Evolutionary conservation across 1,284 basidiomycete genomes (phyloP).

Genomic region (Cutaneotrichosporon cavernicola): DNA sequence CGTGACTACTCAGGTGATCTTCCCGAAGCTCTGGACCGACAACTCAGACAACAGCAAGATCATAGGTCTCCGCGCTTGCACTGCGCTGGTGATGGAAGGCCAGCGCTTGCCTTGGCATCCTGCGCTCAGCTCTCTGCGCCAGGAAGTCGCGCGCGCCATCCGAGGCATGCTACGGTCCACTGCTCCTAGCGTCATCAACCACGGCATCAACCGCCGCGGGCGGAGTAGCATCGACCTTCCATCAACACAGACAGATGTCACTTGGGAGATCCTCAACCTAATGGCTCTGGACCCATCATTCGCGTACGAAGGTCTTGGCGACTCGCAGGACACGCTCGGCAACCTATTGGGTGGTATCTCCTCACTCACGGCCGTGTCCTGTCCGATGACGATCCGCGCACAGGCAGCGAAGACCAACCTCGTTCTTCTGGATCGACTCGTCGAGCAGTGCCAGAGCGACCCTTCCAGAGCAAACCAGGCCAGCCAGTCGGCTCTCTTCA

Average conservation of each 20-base stretch:
- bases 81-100: conserved; percentile 56
- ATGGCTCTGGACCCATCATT: conserved; percentile 36
- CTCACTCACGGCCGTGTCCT: conserved; percentile 32
- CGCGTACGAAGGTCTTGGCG: conserved; percentile 27
- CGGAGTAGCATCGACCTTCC: conserved; percentile 27
- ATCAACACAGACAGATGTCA: conserved; percentile 28
- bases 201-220: conserved; percentile 14
- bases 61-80: conserved; percentile 68
- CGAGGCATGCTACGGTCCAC: conserved; percentile 25
- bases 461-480: conserved; percentile 13
- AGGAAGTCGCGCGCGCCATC: conserved; percentile 30
- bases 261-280: conserved; percentile 37
- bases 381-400: conserved; percentile 31
- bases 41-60: conserved; percentile 75
- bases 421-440: conserved; percentile 27
- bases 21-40: conserved; percentile 69
- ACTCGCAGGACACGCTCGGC: conserved; percentile 26
- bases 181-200: conserved; percentile 14
- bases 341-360: conserved; percentile 31
- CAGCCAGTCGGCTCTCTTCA: conserved; percentile 16
- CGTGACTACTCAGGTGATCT: conserved; percentile 63
- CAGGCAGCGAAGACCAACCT: conserved; percentile 34
- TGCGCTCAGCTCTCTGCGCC: conserved; percentile 24
- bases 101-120: conserved; percentile 39
- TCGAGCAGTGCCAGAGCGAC: conserved; percentile 16